Base-by-base conservation (phyloP, 495 filamentous ascomycete species). In the Hypoxylon crocopeplum region DNA sequence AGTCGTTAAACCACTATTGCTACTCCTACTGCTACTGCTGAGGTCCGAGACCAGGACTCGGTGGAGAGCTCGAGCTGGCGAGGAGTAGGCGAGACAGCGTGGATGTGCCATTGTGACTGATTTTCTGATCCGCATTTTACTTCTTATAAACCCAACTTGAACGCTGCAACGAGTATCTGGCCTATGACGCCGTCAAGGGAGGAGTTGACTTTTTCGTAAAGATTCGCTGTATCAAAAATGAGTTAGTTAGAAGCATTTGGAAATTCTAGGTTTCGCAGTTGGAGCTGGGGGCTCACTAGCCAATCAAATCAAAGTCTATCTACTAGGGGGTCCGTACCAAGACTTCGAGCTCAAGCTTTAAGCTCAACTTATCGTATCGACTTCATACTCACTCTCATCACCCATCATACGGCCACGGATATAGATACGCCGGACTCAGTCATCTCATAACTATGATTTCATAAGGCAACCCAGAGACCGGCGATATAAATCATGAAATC, bases 21-120 rank as follows among this genome's bases (percentile, higher is more conserved):
- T n/a, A n/a, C 17, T 62, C 15, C 16, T 42, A 0, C 7, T 40
- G 32, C 25, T 38, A 7, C 46, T 49, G 34, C 40, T 58, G 25
- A 65, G 60, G 38, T 53, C 53, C 6, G 62, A 51, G 42, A 68
- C 38, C 13, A 70, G 40, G 11, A 61, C 61, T 36, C 65, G 42
- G 27, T 66, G 64, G 0, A 70, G 59, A 29, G 58, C 65, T 48
- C 64, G 64, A 16, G 64, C 64, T 6, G 64, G 64, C 0, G 67
- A 62, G n/a, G 62, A 20, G 49, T 32, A 19, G 21, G 44, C 29
- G 46, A 66, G 55, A 48, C 61, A 56, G 20, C 38, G 50, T 25
- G 44, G 46, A n/a, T 59, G 62, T 12, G 50, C 57, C 64, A 68
- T 70, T 24, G 34, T 59, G 25, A 13, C 8, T 27, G 15, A 15